Base-by-base conservation (phyloP, 768 basidiomycete species). In the Tremella yokohamensis region DNA sequence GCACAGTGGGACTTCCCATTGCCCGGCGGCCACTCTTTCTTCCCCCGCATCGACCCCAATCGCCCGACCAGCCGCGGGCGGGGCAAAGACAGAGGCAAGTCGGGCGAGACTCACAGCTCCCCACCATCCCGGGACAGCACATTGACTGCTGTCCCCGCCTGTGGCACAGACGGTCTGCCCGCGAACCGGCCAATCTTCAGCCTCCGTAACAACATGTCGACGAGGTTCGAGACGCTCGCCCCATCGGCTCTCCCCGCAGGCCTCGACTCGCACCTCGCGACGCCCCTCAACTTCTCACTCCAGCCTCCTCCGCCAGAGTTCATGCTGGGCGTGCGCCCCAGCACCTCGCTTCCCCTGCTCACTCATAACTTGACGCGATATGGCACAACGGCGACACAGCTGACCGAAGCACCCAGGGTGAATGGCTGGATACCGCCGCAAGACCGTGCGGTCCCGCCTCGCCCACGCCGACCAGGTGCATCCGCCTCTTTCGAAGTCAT, bases 401-500 rank as follows among this genome's bases (percentile, higher is more conserved):
- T 22, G 49, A 40, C 40, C 52, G 47, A 47, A 6, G 40, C 62
- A 37, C 62, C 62, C 8, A 50, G 25, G 18, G 26, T 59, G 7
- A 49, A 8, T 25, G 57, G 62, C 8, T 63, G 62, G 62, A 60
- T 63, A 8, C 62, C 62, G 16, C 57, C 53, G 1, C 49, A 47
- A 16, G 58, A 63, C 18, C 40, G 62, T 42, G 54, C 62, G 1
- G 22, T 56, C 26, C 62, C 62, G 26, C 47, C 22, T 45, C 42
- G n/a, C 4, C 42, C n/a, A 6, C 42, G 42, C 22, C 29, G 29
- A 34, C 29, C 29, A 34, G 29, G 4, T 4, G 6, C 29, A 6
- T 4, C 29, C 29, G 29, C 29, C 29, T 34, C 11, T 11, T 11
- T 34, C 29, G 29, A 34, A 6, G 29, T 34, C 29, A 34, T 34